Evolutionary conservation across 2,329 filamentous ascomycete genomes (phyloP), one percentile per base, ranked within the genome.

Genomic region (Coleophoma cylindrospora): DNA sequence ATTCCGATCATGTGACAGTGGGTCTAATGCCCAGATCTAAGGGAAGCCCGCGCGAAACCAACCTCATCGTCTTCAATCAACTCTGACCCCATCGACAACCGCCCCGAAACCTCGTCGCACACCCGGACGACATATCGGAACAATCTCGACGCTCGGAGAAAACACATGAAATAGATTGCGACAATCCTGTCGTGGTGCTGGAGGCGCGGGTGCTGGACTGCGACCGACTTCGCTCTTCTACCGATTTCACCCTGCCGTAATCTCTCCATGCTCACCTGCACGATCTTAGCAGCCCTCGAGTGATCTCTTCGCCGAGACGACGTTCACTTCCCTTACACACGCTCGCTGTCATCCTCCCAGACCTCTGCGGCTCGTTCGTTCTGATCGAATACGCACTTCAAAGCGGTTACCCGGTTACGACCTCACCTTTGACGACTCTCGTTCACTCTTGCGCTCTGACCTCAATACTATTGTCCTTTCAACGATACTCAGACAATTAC

Each of bases 131-230:
- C 12, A 40, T 32, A 55, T 57, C 50, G 49, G 53, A 40, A 54
- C 34, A 40, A 48, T 40, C 22, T 10, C 22, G 47, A 43, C 5
- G 21, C 17, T 40, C 15, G 17, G 37, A 48, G 15, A 44, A 49
- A 34, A 47, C 58, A 52, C 22, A 63, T 63, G 56, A 51, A 51
- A 48, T 50, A 53, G 46, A 12, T 45, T 34, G 38, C 22, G 34
- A n/a, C n/a, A 44, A 46, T 46, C 43, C 32, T 51, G 37, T 19
- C 54, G 48, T 54, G 50, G 53, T 55, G 52, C 50, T 52, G 57
- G 55, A 57, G 51, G 54, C 52, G 41, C 40, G 51, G 47, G 48
- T 50, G 49, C 49, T 34, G 50, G 44, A 49, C 54, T 55, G 53
- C 54, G 54, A 57, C 50, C 52, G 54, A 52, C 50, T 49, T 37